A percentile compares a stretch with the other conserved stretches of the same genome.
Evolutionary conservation across 768 basidiomycete species (phyloP).

Genomic region (Leccinum broughii): DNA sequence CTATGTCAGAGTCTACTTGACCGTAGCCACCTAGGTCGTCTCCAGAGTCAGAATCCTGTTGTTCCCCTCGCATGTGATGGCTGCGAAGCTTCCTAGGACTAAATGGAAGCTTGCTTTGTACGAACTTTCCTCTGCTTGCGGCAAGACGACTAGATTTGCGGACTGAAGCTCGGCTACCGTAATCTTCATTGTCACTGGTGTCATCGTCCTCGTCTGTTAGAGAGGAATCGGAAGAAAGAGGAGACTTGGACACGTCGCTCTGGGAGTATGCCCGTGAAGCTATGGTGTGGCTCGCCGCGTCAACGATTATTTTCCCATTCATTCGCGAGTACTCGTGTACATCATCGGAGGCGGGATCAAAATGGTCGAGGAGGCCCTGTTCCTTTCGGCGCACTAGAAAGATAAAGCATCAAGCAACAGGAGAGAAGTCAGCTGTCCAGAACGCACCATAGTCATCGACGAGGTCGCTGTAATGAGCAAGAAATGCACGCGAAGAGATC

Average conservation of each 20-base stretch:
- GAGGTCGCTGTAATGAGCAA: constrained; percentile 41
- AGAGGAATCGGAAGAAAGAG: constrained; percentile 15
- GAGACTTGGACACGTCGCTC: constrained; percentile 13
- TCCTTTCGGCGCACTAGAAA: constrained; percentile 46
- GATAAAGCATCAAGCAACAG: constrained; percentile 8
- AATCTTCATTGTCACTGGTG: constrained; percentile 17
- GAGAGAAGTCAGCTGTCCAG: neutral
- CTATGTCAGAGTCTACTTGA: constrained; percentile 31
- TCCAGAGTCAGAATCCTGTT: constrained; percentile 36
- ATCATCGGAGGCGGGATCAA: constrained; percentile 56
- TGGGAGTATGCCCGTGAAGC: constrained; percentile 9
- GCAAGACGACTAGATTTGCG: constrained; percentile 24
- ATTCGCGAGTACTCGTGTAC: constrained; percentile 64
- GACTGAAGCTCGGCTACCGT: neutral
- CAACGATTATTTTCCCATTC: constrained; percentile 38
- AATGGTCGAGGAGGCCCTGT: constrained; percentile 44
- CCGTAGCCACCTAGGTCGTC: constrained; percentile 42
- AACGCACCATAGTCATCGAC: constrained; percentile 58
- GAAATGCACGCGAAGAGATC: constrained; percentile 45
- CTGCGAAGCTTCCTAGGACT: constrained; percentile 65
- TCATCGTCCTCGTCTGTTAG: constrained; percentile 33
- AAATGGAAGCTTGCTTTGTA: constrained; percentile 52
- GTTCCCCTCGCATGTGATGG: constrained; percentile 25
- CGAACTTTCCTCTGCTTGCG: constrained; percentile 1
- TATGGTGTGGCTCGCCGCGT: constrained; percentile 7